These are phyloP conservation scores for Fusarium goolgardi DNA, from an alignment of 2,329 filamentous ascomycete genomes.

Conservation along the genomic window DNA sequence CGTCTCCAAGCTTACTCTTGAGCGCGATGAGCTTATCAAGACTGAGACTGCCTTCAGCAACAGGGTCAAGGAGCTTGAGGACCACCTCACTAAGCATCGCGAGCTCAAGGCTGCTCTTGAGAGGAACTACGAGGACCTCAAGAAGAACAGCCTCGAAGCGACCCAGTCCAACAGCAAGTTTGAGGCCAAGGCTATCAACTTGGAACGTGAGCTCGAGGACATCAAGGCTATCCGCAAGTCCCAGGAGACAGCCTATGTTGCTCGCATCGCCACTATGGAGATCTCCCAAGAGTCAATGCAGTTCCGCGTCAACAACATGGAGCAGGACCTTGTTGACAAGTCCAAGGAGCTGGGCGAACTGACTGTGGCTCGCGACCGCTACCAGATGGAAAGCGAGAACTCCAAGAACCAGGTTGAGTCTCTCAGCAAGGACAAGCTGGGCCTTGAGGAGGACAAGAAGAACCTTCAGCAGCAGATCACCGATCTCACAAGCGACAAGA, in stretches of 20 bases:
- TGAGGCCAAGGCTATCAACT: conserved; percentile 45
- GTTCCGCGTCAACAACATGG: conserved; percentile 42
- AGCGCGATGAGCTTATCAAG: conserved; percentile 42
- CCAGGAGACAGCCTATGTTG: conserved; percentile 44
- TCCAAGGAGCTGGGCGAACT: conserved; percentile 43
- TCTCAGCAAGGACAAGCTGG: conserved; percentile 35
- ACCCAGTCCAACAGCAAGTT: conserved; percentile 27
- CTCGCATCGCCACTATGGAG: conserved; percentile 44
- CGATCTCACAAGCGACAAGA: conserved; percentile 34
- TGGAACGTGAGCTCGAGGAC: conserved; percentile 45
- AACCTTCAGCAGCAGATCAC: conserved; percentile 34
- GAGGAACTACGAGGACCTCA: conserved; percentile 45
- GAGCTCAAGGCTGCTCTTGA: conserved; percentile 46
- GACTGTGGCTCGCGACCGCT: conserved; percentile 42
- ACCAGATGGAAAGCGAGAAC: conserved; percentile 35
- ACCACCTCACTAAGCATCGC: conserved; percentile 41
- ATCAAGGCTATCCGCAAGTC: conserved; percentile 43
- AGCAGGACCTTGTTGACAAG: conserved; percentile 42
- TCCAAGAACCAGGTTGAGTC: conserved; percentile 39
- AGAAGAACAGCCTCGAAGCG: conserved; percentile 38
- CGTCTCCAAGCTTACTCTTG: conserved; percentile 38
- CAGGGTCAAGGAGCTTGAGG: conserved; percentile 47
- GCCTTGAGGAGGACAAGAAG: conserved; percentile 44
- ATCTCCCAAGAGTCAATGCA: conserved; percentile 47
- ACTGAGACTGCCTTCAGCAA: conserved; percentile 38